Conservation (phyloP, 2,329 filamentous ascomycete species). For the Bretziella fagacearum region DNA sequence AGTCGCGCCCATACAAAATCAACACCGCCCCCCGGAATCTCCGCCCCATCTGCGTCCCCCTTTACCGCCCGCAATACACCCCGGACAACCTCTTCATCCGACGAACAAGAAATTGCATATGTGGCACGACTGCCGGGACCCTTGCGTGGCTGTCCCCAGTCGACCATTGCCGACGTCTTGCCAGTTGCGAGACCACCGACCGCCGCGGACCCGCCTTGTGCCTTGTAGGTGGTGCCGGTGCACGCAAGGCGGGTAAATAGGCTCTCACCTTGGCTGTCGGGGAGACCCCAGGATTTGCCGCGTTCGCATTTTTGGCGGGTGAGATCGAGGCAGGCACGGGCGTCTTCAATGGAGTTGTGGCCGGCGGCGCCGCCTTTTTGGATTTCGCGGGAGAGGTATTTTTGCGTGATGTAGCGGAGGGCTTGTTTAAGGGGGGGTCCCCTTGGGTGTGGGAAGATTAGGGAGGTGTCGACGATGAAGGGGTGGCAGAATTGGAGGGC, state of each 20-base stretch:
- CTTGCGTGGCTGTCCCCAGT: conserved; percentile 67
- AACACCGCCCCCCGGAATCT: conserved; percentile 42
- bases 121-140: conserved; percentile 40
- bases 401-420: conserved; percentile 74
- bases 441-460: conserved; percentile 78
- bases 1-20: conserved; percentile 52
- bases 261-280: conserved; percentile 65
- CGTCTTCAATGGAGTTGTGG: conserved; percentile 88
- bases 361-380: conserved; percentile 61
- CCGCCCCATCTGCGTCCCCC: conserved; percentile 39
- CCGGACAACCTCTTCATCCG: conserved; percentile 40
- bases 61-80: conserved; percentile 40
- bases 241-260: conserved; percentile 69
- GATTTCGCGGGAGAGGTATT: conserved; percentile 73
- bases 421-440: conserved; percentile 81
- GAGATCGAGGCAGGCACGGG: conserved; percentile 76
- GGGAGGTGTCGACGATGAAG: conserved; percentile 79
- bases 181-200: conserved; percentile 37
- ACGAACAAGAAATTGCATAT: conserved; percentile 38
- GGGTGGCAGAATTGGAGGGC: conserved; percentile 78
- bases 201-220: conserved; percentile 40
- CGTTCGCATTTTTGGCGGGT: conserved; percentile 93
- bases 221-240: conserved; percentile 43
- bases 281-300: conserved; percentile 69
- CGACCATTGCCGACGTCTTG: conserved; percentile 59